Evolutionary conservation across 805 yeast species (phyloP).

Genomic region (Candida michaelii): DNA sequence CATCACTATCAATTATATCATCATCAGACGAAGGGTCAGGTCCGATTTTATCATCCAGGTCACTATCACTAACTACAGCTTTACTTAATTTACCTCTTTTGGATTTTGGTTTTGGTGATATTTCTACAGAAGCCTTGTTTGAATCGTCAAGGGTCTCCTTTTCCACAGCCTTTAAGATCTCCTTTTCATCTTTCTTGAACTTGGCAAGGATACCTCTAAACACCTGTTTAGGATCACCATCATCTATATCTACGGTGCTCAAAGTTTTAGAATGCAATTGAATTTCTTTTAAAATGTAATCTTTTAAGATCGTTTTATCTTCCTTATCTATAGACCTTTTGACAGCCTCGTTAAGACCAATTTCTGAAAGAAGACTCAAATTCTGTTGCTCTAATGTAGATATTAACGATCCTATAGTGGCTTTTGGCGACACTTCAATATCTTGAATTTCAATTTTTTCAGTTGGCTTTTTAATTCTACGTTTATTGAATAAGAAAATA

Average conservation of each 20-base stretch:
- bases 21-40: slow-evolving; percentile 4
- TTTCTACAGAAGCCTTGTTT: background rate
- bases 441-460: background rate
- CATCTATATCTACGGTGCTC: slow-evolving; percentile 41
- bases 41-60: slow-evolving; percentile 1
- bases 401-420: slow-evolving; percentile 39
- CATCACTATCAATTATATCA: slow-evolving; percentile 8
- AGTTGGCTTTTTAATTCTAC: slow-evolving; percentile 33
- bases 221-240: slow-evolving; percentile 29
- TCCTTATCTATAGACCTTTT: slow-evolving; percentile 76
- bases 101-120: background rate
- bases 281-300: slow-evolving; percentile 59
- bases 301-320: slow-evolving; percentile 68
- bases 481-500: slow-evolving; percentile 66
- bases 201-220: slow-evolving; percentile 41
- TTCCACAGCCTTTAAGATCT: background rate
- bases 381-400: slow-evolving; percentile 60
- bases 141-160: background rate
- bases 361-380: slow-evolving; percentile 68
- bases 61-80: background rate
- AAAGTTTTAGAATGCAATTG: slow-evolving; percentile 51
- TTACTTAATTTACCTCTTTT: slow-evolving; percentile 2
- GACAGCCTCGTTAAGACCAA: slow-evolving; percentile 73
- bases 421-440: background rate
- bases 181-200: slow-evolving; percentile 6